phyloP scores from a whole-genome alignment of 441 rosid species.

The Aleurites moluccanus region DNA sequence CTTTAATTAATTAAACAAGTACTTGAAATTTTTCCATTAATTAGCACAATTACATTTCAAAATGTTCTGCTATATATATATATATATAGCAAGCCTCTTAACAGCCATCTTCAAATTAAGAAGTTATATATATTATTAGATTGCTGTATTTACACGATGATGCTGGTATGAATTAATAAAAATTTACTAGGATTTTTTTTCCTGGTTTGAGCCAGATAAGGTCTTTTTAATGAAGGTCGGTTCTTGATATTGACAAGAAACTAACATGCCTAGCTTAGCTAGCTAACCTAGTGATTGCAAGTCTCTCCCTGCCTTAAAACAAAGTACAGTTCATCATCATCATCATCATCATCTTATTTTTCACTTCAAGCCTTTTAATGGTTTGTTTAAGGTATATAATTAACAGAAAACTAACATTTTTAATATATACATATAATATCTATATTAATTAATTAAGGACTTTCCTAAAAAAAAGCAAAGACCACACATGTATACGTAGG shows the following conservation, averaged over 20 bases:
- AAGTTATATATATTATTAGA: conserved; percentile 3
- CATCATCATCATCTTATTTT: conserved; percentile 12
- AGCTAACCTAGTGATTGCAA: too few relatives aligned
- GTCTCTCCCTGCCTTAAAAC: neutral
- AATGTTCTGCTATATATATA: neutral
- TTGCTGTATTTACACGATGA: conserved; percentile 46
- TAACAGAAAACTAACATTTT: conserved; percentile 16
- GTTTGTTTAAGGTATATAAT: conserved; percentile 9
- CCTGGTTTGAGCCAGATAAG: conserved; percentile 36
- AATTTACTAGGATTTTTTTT: too few relatives aligned
- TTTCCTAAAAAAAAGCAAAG: conserved; percentile 34
- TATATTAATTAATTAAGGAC: neutral
- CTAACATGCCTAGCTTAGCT: conserved; percentile 54
- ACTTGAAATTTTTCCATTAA: too few relatives aligned
- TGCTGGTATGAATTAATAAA: conserved; percentile 21
- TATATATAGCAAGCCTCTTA: neutral
- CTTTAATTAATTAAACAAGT: too few relatives aligned
- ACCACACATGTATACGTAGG: conserved; percentile 39
- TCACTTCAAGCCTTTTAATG: conserved; percentile 3
- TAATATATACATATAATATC: neutral
- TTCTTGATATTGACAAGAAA: conserved; percentile 75
- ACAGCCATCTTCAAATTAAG: conserved; percentile 29
- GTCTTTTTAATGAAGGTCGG: conserved; percentile 38
- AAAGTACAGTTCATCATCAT: conserved; percentile 15
- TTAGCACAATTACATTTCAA: neutral